Conservation (phyloP, 2,329 filamentous ascomycete genomes). For the Endoconidiophora laricicola region DNA sequence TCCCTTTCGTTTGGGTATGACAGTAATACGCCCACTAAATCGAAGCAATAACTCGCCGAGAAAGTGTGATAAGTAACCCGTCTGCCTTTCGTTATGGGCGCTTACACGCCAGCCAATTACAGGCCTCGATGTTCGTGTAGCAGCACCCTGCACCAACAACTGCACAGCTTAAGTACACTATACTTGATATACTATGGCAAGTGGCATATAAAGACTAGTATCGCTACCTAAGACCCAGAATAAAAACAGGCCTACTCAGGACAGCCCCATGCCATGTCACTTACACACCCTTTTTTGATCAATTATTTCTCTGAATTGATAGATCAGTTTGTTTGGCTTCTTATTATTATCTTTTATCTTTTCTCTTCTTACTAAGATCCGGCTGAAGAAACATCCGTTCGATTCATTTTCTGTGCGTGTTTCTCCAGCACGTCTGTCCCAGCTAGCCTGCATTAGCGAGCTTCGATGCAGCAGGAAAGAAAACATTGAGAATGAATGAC, state of each 20-base stretch:
- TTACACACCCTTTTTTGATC: background rate
- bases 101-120: conserved; percentile 12
- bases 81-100: background rate
- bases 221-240: too few species aligned
- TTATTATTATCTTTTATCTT: background rate
- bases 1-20: background rate
- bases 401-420: background rate
- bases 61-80: background rate
- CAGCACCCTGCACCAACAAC: background rate
- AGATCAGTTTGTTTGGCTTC: background rate
- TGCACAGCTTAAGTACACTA: too few species aligned
- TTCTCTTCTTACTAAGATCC: too few species aligned
- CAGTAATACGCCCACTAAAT: too few species aligned
- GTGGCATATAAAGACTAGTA: too few species aligned
- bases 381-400: background rate
- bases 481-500: too few species aligned
- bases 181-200: too few species aligned
- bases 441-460: too few species aligned
- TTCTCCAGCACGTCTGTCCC: too few species aligned
- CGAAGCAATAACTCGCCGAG: background rate
- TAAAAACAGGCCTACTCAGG: too few species aligned
- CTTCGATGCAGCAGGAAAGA: too few species aligned
- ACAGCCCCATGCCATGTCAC: too few species aligned
- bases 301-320: background rate
- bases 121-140: background rate